Evolutionary conservation across 1,284 basidiomycete genomes (phyloP), one percentile per base, ranked within the genome.

Genomic region (Ustilago hordei): DNA sequence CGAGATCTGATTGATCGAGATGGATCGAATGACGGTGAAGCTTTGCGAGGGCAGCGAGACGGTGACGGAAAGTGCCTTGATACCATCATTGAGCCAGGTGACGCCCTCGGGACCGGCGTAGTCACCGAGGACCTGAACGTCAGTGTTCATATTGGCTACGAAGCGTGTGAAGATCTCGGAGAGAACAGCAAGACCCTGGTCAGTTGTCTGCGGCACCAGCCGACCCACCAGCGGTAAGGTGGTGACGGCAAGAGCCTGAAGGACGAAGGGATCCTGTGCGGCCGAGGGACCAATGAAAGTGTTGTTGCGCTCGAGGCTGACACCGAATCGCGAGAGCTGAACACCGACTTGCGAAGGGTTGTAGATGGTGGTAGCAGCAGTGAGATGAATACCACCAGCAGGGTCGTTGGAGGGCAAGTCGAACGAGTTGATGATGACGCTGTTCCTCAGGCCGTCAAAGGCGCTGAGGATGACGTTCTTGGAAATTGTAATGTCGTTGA

Each of bases 301-400:
- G 41, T 88, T 86, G 54, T 89, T 88, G 60, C 89, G 88, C 74
- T 88, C 91, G 12, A 90, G 90, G 64, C 89, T 88, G 85, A 92
- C 92, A 8, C 89, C 89, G 68, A 93, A 89, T 4, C 89, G 89
- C 64, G 89, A 90, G 12, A 93, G 87, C 70, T 90, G 87, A 12
- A 93, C 90, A 61, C 92, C 93, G 52, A 93, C 91, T 88, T 93
- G 92, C 4, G 92, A 91, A 28, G 92, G 92, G 81, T 93, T 93
- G 13, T 88, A 87, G 32, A 91, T 88, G 17, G 88, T 89, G 1
- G 91, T 89, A 58, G 91, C 87, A 12, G 93, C 87, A 0, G 90
- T 91, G 54, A 93, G 87, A 69, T 90, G 89, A 68, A 93, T 91
- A 47, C 92, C 92, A n/a, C 92, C 93, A 3, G 89, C 89, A 2